Evolutionary conservation across 1,284 basidiomycete species (phyloP), one percentile per base, ranked within the genome.

Genomic region (Lentinula novae-zelandiae): DNA sequence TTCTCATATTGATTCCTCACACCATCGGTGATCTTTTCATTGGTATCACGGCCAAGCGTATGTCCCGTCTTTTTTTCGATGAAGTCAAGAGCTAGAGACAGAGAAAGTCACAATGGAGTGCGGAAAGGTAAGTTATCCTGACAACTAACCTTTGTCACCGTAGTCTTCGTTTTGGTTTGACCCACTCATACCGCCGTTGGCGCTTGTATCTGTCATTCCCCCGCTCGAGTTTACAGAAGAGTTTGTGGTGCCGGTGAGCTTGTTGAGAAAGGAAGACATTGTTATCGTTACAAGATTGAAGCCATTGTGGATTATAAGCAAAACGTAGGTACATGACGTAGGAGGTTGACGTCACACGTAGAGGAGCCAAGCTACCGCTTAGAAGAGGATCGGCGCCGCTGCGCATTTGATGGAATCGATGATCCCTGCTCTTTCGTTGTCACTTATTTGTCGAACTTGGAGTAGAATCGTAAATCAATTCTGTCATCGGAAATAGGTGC

Each of bases 181-280:
- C 33, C 34, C 34, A n/a, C 20, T 55, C 53, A 55, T 44, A 15
- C 39, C 40, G n/a, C 20, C 40, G 20, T 44, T 46, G 40, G 12
- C 6, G 12, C 8, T 46, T 12, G 17, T 38, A 6, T 9, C 34
- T 8, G n/a, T 53, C 15, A 20, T 53, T 38, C 51, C 51, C 13
- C 15, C 33, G 17, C 8, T 34, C 4, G 49, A 15, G 15, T 56
- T 46, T 13, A 27, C n/a, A 46, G 54, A 44, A 9, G 40, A 44
- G 17, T 15, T 31, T 5, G 13, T 27, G 40, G 12, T 12, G 7
- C 10, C 17, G 3, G 17, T 38, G n/a, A 56, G 54, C 31, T 56
- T 56, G n/a, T 56, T 56, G 6, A 56, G 31, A 34, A 56, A 46
- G 36, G 54, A 56, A 33, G 54, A 56, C 54, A 56, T 56, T 34